A percentile compares a stretch with the other conserved stretches of the same genome.
Conservation (phyloP, 164 flowering plant genomes). For the Kalanchoe fedtschenkoi region DNA sequence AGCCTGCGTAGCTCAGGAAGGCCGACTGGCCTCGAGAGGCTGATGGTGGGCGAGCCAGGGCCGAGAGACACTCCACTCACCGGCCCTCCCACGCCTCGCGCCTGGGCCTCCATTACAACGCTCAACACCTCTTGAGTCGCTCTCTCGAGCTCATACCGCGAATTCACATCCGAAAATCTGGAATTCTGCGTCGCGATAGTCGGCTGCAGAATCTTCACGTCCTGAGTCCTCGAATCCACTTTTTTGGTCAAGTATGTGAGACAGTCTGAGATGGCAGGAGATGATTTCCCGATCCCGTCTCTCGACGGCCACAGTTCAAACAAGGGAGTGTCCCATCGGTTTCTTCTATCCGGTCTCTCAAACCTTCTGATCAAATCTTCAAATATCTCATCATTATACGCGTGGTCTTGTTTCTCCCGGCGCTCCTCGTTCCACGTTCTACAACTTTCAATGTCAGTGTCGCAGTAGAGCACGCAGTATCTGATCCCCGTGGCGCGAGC, state of each 20-base stretch:
- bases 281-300: constrained; percentile 31
- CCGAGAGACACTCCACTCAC: constrained; percentile 47
- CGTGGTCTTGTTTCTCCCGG: constrained; percentile 34
- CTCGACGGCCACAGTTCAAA: constrained; percentile 59
- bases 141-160: constrained; percentile 77
- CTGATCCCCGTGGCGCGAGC: constrained; percentile 92
- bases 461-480: constrained; percentile 76
- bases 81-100: constrained; percentile 65
- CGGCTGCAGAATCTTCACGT: constrained; percentile 70
- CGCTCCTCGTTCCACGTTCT: constrained; percentile 75
- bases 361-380: constrained; percentile 85
- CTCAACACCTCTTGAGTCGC: constrained; percentile 87
- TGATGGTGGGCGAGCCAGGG: constrained; percentile 42
- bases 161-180: constrained; percentile 61
- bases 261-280: constrained; percentile 48
- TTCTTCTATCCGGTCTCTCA: constrained; percentile 78
- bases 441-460: constrained; percentile 52
- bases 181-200: constrained; percentile 83
- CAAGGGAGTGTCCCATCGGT: constrained; percentile 95
- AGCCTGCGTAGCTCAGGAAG: constrained; percentile 85
- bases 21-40: constrained; percentile 55
- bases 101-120: constrained; percentile 76
- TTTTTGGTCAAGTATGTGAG: constrained; percentile 66
- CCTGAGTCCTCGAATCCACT: constrained; percentile 62
- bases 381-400: constrained; percentile 64